Evolutionary conservation across 345 rosid genomes (phyloP), one percentile per base, ranked within the genome.

Genomic region (Eutrema heterophyllum): DNA sequence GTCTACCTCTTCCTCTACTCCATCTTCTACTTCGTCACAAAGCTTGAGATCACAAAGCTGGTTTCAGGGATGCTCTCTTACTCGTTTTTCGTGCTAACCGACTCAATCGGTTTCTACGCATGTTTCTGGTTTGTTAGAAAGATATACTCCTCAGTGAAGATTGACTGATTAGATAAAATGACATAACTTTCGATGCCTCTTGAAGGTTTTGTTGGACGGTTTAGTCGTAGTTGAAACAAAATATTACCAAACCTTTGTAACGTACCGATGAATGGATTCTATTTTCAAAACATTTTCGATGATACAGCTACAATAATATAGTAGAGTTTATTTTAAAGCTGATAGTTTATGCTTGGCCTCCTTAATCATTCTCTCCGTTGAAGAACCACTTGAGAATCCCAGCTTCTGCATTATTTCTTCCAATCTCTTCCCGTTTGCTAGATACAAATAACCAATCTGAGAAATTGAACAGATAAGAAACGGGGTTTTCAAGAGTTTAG

Each of bases 121-220:
- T 93, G 98, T 82, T 88, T 90, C 83, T 93, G 95, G 96, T 93
- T 93, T 73, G 96, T 93, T 27, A 79, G 96, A 55, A 93, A 88
- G 86, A 93, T 93, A 61, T 93, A 93, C 75, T 88, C 98, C 32
- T 90, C 98, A 0, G 96, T 90, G 73, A 93, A 93, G 77, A 90
- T 93, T 5, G 98, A 93, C 78, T 93, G 74, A 84, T 39, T 67
- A 56, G 50, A 38, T 24, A 6, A 9, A 4, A 8, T 16, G 51
- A 16, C 7, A 38, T 4, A 52, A 18, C 68, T 51, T 71, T 62
- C 13, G 44, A 61, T 11, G 44, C 62, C 53, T 72, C 15, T 15
- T 43, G 24, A 11, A 60, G 54, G 44, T 40, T 46, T 52, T 52
- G 62, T 49, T 67, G 60, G 45, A 24, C 57, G 61, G 73, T 74